A percentile compares a stretch with the other conserved stretches of the same genome.
phyloP scores from a whole-genome alignment of 352 stramenopile genomes.

The Phytopythium cucurbitacearum region DNA sequence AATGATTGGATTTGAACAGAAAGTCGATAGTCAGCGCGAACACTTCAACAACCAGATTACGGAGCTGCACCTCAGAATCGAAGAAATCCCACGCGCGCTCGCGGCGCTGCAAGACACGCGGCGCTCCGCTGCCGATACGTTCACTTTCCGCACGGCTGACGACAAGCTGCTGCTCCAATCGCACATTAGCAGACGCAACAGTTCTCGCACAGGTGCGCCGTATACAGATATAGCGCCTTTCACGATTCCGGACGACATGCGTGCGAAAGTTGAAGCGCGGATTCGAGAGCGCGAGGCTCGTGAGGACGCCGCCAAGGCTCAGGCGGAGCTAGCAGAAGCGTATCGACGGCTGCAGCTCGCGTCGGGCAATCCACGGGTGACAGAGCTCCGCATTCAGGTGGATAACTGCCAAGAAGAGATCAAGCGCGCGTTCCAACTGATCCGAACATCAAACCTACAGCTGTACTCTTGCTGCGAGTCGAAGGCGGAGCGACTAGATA shows the following conservation, averaged over 20 bases:
- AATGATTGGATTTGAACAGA: conserved; percentile 19
- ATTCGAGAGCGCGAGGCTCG: conserved; percentile 51
- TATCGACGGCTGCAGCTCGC: conserved; percentile 58
- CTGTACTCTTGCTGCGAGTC: conserved; percentile 61
- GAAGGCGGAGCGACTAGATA: conserved; percentile 54
- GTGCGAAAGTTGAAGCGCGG: conserved; percentile 61
- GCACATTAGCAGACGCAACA: conserved; percentile 30
- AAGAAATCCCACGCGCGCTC: conserved; percentile 50
- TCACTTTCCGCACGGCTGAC: conserved; percentile 44
- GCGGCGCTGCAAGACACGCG: conserved; percentile 35
- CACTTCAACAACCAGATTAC: conserved; percentile 56
- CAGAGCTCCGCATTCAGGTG: conserved; percentile 51
- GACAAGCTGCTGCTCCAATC: conserved; percentile 57
- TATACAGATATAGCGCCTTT: conserved; percentile 72
- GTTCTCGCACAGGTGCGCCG: conserved; percentile 17
- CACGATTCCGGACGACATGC: conserved; percentile 79
- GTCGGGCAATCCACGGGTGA: conserved; percentile 44
- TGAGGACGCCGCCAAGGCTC: conserved; percentile 36
- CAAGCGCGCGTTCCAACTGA: conserved; percentile 61
- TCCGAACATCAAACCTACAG: conserved; percentile 58
- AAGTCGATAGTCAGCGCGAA: conserved; percentile 66
- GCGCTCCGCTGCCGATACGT: conserved; percentile 10
- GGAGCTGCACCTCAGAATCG: conserved; percentile 58
- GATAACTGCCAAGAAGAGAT: conserved; percentile 67
- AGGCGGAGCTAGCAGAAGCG: conserved; percentile 45